Conservation (phyloP, 2,329 filamentous ascomycete species). For the Fusarium camptoceras region DNA sequence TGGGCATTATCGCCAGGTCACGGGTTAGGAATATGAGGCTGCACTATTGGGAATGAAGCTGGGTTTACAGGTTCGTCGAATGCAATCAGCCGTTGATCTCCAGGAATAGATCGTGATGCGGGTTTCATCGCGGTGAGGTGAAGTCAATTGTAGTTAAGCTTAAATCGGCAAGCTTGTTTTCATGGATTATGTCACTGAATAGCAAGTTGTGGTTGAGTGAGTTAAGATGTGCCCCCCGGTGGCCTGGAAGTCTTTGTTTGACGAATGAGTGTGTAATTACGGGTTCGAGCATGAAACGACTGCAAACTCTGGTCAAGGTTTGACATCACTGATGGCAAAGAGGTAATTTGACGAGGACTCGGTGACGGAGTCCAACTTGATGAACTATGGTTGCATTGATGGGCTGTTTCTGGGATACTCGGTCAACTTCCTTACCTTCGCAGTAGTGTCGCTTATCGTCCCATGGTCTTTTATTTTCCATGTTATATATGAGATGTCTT, state of each 20-base stretch:
- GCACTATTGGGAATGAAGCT: background rate
- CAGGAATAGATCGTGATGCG: background rate
- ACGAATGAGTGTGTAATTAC: background rate
- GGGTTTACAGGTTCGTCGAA: background rate
- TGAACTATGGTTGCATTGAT: constrained; percentile 8
- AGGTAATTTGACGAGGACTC: background rate
- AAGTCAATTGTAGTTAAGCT: background rate
- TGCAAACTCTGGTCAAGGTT: background rate
- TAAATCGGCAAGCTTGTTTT: background rate
- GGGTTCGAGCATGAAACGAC: background rate
- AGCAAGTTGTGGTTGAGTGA: background rate
- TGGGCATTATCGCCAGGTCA: constrained; percentile 7
- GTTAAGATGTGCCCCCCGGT: background rate
- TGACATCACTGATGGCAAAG: background rate
- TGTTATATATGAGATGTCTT: background rate
- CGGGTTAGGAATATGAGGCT: background rate
- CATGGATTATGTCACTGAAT: background rate
- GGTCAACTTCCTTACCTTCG: constrained; percentile 18
- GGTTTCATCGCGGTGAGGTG: background rate
- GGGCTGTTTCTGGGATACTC: background rate
- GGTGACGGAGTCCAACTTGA: background rate
- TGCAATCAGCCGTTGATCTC: background rate
- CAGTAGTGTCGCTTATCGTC: background rate
- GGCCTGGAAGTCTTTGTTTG: background rate
- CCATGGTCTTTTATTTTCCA: background rate